Base-by-base conservation (phyloP, 495 filamentous ascomycete species). In the Filosporella fistucella region DNA sequence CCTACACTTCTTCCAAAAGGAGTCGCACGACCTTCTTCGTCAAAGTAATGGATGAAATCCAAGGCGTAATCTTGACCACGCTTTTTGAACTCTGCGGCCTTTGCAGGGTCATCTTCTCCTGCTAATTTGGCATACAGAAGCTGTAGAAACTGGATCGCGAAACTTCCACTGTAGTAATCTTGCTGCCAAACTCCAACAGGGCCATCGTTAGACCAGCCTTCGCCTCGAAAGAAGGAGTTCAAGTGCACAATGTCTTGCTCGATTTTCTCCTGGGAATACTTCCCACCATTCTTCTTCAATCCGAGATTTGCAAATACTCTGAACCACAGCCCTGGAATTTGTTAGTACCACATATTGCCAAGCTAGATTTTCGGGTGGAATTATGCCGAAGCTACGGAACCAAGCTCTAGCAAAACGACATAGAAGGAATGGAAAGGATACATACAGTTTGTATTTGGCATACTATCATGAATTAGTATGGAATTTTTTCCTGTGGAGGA, bases 281-380 rank as follows among this genome's bases (percentile, higher is more conserved):
- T 71, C 3, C 80, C 84, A 4, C 81, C 81, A 20, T 56, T 56
- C 29, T 88, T 84, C 49, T 82, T 80, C 25, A 91, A 63, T 0
- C 86, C 86, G 1, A 90, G 74, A 57, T 90, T 90, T 12, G 85
- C 86, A 58, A 89, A 90, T 11, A 91, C 84, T 14, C 86, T 80
- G 56, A 90, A 89, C 85, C 85, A 89, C 23, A 89, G 72, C 79
- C 80, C n/a, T n/a, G n/a, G n/a, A n/a, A n/a, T n/a, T n/a, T n/a
- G n/a, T n/a, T n/a, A n/a, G n/a, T n/a, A n/a, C n/a, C n/a, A n/a
- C n/a, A n/a, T n/a, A n/a, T n/a, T n/a, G n/a, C n/a, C n/a, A n/a
- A n/a, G n/a, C n/a, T n/a, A n/a, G n/a, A n/a, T n/a, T n/a, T n/a
- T n/a, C n/a, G n/a, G n/a, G n/a, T n/a, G n/a, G n/a, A n/a, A n/a